A percentile compares a stretch with the other conserved stretches of the same genome.
Evolutionary conservation across 2,329 filamentous ascomycete genomes (phyloP).

Genomic region (Aspergillus fumigatiaffinis): DNA sequence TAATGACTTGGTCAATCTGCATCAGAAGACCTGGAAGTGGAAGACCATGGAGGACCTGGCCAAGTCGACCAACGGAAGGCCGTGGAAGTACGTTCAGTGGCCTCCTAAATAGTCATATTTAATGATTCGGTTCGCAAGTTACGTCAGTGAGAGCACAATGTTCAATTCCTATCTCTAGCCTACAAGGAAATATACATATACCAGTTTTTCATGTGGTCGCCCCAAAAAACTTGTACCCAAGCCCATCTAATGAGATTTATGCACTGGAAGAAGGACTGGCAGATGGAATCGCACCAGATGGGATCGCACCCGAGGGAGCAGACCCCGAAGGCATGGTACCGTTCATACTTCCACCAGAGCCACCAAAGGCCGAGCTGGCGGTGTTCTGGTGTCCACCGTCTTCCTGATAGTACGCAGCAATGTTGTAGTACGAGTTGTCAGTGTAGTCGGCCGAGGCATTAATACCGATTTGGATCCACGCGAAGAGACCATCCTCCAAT

Average conservation of each 20-base stretch:
- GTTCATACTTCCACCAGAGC: slow-evolving; percentile 2
- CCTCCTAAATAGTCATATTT: slow-evolving; percentile 4
- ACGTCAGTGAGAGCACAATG: not conserved
- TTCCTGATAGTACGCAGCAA: slow-evolving; percentile 21
- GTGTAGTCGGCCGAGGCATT: slow-evolving; percentile 36
- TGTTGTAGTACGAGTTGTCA: slow-evolving; percentile 21
- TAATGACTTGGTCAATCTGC: slow-evolving; percentile 29
- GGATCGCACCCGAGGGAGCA: slow-evolving; percentile 11
- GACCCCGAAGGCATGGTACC: slow-evolving; percentile 5
- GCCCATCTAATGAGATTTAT: not conserved
- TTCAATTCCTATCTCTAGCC: not conserved
- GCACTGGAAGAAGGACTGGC: slow-evolving; percentile 5
- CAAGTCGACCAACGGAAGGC: slow-evolving; percentile 20
- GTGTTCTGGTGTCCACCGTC: slow-evolving; percentile 19
- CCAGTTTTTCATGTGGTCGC: not conserved
- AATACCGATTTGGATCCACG: slow-evolving; percentile 49
- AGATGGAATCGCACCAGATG: slow-evolving; percentile 1
- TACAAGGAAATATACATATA: not conserved
- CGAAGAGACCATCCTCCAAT: slow-evolving; percentile 45
- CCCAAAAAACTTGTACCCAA: too few relatives aligned
- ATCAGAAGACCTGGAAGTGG: slow-evolving; percentile 27
- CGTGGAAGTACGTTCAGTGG: slow-evolving; percentile 19
- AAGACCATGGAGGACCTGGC: slow-evolving; percentile 26
- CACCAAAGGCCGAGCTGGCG: slow-evolving; percentile 11
- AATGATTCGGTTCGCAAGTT: not conserved